phyloP scores from a whole-genome alignment of 495 filamentous ascomycete species.

The Jackrogersella minutella region DNA sequence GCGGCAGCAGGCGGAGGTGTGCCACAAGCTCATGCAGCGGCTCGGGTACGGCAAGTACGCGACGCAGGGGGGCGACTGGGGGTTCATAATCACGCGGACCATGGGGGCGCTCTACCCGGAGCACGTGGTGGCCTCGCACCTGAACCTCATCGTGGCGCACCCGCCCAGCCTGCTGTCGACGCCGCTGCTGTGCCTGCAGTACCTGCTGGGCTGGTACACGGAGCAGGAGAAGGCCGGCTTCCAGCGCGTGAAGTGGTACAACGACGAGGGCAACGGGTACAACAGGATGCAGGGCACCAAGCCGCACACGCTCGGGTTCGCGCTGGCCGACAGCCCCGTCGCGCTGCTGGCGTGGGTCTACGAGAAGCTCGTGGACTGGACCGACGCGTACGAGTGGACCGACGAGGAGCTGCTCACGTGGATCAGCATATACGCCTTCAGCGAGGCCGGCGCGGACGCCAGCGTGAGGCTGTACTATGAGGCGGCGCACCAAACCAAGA shows the following conservation, averaged over 20 bases:
- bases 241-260: slow-evolving; percentile 56
- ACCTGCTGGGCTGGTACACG: slow-evolving; percentile 45
- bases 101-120: slow-evolving; percentile 64
- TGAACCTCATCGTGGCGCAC: slow-evolving; percentile 62
- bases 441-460: slow-evolving; percentile 60
- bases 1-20: slow-evolving; percentile 64
- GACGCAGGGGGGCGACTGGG: slow-evolving; percentile 75
- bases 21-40: slow-evolving; percentile 68
- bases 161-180: slow-evolving; percentile 41
- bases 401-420: slow-evolving; percentile 71
- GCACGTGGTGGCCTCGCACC: slow-evolving; percentile 65
- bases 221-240: slow-evolving; percentile 51
- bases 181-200: slow-evolving; percentile 52
- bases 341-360: slow-evolving; percentile 69
- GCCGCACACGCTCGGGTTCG: slow-evolving; percentile 66
- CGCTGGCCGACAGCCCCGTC: slow-evolving; percentile 64
- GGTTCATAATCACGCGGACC: slow-evolving; percentile 65
- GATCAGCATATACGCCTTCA: slow-evolving; percentile 67
- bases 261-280: slow-evolving; percentile 60
- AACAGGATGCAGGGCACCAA: slow-evolving; percentile 60
- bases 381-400: slow-evolving; percentile 68
- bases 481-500: background rate
- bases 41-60: slow-evolving; percentile 71
- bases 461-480: slow-evolving; percentile 58
- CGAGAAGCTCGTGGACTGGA: slow-evolving; percentile 73